Evolutionary conservation across 805 yeast species (phyloP), one percentile per base, ranked within the genome.

Genomic region (Saccharomycopsis selenospora): DNA sequence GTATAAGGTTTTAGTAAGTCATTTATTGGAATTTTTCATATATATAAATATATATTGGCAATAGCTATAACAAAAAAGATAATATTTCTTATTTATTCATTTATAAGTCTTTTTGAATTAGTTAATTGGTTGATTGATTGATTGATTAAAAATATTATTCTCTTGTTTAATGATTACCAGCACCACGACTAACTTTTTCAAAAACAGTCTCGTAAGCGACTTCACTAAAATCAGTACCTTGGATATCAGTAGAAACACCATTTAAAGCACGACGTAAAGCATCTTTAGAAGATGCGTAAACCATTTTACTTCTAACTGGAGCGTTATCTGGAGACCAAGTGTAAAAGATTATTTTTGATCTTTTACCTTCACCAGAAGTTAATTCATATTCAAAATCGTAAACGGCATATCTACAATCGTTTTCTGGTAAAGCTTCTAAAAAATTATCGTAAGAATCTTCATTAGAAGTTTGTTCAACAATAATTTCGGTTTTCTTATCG

Each of bases 271-370:
- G 88, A 77, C 98, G 91, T 64, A 93, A 79, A 44, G 97, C 96
- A 62, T 90, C 98, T 72, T 89, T 89, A 53, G 98, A 90, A n/a
- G 96, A 80, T 43, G 99, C 98, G 74, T 90, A 91, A 55, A 91
- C 85, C 99, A 93, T 93, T 85, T 93, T 93, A 60, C 89, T 55
- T 75, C 95, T 85, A 62, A 93, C 82, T 54, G 93, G 88, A 48
- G 98, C 96, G 54, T 95, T 87, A 66, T 93, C 99, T 62, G 99
- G 99, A 55, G 97, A 82, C 99, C 99, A 93, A 58, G 93, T 85
- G 74, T 71, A 69, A 72, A 80, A 71, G 40, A 79, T 73, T 55
- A 80, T 75, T 67, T 79, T 81, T 57, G 82, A 78, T 76, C 95
- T 85, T 77, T 88, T 89, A 66, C 99, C 99, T 70, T 91, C 98